Base-by-base conservation (phyloP, 768 basidiomycete species). In the Lepiota venenata region DNA sequence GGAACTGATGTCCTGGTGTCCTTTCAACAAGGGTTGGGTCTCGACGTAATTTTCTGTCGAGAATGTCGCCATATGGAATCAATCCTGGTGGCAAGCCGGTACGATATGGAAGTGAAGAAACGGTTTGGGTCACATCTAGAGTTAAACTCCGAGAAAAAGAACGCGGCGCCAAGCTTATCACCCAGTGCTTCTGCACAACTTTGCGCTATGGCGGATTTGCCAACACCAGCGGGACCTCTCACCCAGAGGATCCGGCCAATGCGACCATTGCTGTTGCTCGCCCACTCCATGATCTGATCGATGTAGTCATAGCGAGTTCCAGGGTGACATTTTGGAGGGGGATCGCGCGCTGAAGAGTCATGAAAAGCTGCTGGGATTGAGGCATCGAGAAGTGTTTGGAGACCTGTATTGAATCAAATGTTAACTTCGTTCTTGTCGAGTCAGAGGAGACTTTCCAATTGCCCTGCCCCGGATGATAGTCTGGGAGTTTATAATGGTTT, bases 201-300 rank as follows among this genome's bases (percentile, higher is more conserved):
- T 43, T 42, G 50, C 11, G 50, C 50, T 3, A 43, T 18, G 18
- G 50, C 50, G 16, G 50, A 43, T 32, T 51, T 51, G 1, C 50
- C 41, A 1, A 51, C 50, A 3, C 50, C 50, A 5, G 50, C 27
- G 5, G 40, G 50, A 2, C 50, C 50, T 12, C 42, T 42, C 18
- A 51, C 36, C 50, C 50, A 51, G 18, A 14, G 20, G 21, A 43
- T 41, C 8, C 29, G 50, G 1, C 4, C 3, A 7, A 27, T 25
- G 20, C 11, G n/a, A 1, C 21, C 41, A 0, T 40, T 4, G 20
- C 9, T 11, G 9, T 15, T 12, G n/a, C 6, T 8, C 25, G 27
- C 21, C 32, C 50, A 42, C 18, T 51, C 20, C 8, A 21, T 35
- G 27, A 20, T 18, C 15, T 20, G n/a, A 16, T 41, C 15, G 11